Evolutionary conservation across 1,284 basidiomycete species (phyloP).

Genomic region (Filobasidium uniguttulatum): DNA sequence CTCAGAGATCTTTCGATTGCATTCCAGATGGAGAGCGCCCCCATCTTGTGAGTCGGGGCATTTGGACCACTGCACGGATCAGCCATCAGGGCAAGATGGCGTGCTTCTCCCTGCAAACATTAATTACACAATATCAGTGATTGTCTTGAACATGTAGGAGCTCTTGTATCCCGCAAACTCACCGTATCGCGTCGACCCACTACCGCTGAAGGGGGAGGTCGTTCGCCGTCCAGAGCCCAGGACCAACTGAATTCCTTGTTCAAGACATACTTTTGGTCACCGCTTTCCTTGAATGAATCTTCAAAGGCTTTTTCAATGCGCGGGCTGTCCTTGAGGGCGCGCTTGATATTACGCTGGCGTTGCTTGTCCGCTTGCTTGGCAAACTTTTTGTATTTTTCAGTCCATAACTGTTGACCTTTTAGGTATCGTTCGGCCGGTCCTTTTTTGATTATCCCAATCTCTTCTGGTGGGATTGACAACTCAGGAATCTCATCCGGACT

Average conservation of each 20-base stretch:
- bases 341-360: conserved; percentile 27
- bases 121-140: no score
- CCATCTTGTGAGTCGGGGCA: no score
- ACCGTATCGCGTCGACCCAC: conserved; percentile 34
- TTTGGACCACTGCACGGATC: no score
- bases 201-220: conserved; percentile 35
- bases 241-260: conserved; percentile 28
- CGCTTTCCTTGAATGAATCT: conserved; percentile 7
- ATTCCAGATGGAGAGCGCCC: no score
- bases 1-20: no score
- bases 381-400: conserved; percentile 28
- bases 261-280: conserved; percentile 14
- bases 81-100: no score
- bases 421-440: no score
- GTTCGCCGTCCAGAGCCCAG: conserved; percentile 35
- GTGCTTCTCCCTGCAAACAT: no score
- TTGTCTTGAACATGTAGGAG: no score
- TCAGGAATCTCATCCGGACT: conserved; percentile 51
- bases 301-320: conserved; percentile 18
- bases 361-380: conserved; percentile 26
- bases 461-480: conserved; percentile 48
- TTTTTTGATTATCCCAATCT: conserved; percentile 43
- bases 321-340: conserved; percentile 22
- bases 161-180: no score
- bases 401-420: no score